These are phyloP conservation scores for Entomophthora muscae DNA, from an alignment of 371 early-diverging fungal genomes.

Conservation along the genomic window DNA sequence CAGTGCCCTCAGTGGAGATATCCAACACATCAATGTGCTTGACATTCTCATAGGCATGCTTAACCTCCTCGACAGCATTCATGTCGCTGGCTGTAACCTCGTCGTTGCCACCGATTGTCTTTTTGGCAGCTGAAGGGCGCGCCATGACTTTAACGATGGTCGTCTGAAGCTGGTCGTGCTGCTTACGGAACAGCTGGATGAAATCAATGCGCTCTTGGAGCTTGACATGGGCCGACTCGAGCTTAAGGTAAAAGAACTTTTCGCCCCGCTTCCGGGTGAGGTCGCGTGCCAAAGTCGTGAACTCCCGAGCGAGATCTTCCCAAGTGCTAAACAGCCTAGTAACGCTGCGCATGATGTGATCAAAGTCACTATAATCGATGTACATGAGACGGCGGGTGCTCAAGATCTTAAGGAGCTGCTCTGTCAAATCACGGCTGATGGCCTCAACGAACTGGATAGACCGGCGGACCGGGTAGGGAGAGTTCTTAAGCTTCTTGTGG, in stretches of 20 bases:
- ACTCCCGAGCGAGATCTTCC: constrained; percentile 92
- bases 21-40: constrained; percentile 91
- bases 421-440: constrained; percentile 84
- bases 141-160: constrained; percentile 88
- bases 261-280: constrained; percentile 80
- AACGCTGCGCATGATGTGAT: constrained; percentile 60
- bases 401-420: constrained; percentile 75
- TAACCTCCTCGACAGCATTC: constrained; percentile 78
- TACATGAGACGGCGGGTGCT: constrained; percentile 82
- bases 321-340: constrained; percentile 81
- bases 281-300: constrained; percentile 86
- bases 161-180: constrained; percentile 88
- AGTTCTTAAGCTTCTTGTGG: constrained; percentile 81
- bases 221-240: constrained; percentile 75
- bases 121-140: constrained; percentile 31
- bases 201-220: constrained; percentile 87
- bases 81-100: constrained; percentile 41
- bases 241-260: constrained; percentile 88
- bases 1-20: constrained; percentile 83
- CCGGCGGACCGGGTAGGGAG: constrained; percentile 87
- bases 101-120: constrained; percentile 30
- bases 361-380: constrained; percentile 76
- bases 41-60: constrained; percentile 79
- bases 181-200: constrained; percentile 77
- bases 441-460: constrained; percentile 87